phyloP scores from a whole-genome alignment of 768 basidiomycete species.

The Rhodotorula taiwanensis region DNA sequence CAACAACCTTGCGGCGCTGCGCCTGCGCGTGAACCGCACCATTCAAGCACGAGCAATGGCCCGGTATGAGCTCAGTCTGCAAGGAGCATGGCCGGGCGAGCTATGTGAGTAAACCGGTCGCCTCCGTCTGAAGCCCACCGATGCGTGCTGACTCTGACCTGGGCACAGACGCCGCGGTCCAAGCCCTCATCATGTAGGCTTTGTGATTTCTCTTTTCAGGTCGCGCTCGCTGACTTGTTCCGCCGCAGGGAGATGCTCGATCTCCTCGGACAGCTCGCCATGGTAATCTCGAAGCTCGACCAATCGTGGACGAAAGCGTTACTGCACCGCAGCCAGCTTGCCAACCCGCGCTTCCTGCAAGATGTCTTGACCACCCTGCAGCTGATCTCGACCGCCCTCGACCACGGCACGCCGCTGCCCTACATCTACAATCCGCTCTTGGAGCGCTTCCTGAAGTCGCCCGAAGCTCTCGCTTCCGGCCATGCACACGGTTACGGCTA shows the following conservation, averaged over 20 bases:
- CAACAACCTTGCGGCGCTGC: constrained; percentile 25
- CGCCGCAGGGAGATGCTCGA: constrained; percentile 37
- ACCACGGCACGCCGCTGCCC: constrained; percentile 20
- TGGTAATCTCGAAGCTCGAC: constrained; percentile 25
- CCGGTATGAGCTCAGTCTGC: constrained; percentile 30
- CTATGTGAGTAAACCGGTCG: constrained; percentile 3
- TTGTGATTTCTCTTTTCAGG: neutral
- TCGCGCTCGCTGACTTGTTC: too few relatives aligned
- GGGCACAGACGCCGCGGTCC: constrained; percentile 15
- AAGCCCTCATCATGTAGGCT: constrained; percentile 22
- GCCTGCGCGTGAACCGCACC: constrained; percentile 22
- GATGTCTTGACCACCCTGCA: constrained; percentile 23
- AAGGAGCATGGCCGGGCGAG: constrained; percentile 33
- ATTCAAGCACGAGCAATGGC: constrained; percentile 24
- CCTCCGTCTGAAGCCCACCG: neutral
- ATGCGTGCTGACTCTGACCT: neutral
- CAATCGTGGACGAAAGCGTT: constrained; percentile 34
- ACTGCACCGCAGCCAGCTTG: constrained; percentile 33
- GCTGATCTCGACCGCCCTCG: constrained; percentile 24
- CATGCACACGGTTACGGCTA: constrained; percentile 17
- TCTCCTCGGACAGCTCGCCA: constrained; percentile 28
- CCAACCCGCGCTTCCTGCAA: constrained; percentile 34
- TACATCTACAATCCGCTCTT: constrained; percentile 36
- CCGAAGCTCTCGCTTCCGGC: constrained; percentile 17
- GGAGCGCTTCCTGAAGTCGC: constrained; percentile 30